Base-by-base conservation (phyloP, 306 rosid species). In the Lagenaria siceraria region DNA sequence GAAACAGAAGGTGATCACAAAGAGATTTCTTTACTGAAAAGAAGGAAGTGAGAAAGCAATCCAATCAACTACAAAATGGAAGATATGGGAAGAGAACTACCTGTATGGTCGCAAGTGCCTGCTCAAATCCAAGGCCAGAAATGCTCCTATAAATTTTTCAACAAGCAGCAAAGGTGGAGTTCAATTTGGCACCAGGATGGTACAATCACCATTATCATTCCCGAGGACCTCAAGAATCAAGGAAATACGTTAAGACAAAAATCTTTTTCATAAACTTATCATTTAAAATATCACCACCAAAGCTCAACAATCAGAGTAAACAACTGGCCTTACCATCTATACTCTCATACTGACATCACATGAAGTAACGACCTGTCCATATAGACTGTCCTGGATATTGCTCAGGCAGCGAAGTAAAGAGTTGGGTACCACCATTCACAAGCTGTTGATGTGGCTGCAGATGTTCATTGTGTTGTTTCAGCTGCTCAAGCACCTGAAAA, bases 351-450 rank as follows among this genome's bases (percentile, higher is more conserved):
- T 64, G 89, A 82, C 86, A 89, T 95, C 99, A 92, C 97, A 92
- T 90, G 74, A 87, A 84, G 83, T 87, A 83, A 80, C 86, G 97
- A 82, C 91, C 96, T 17, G 90, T 85, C 99, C 95, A 89, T 42
- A 83, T 81, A 36, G 96, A 86, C 86, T 90, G 97, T 85, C 97
- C 99, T 83, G 90, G 96, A 85, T 82, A 86, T 83, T 90, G 97
- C 83, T 92, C 97, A 78, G 97, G 91, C 79, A 80, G 83, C 36
- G 90, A 79, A 82, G 81, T 86, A 64, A 81, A 71, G 52, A 78
- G 89, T 83, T 87, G 97, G 87, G 83, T 88, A 75, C 91, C 97
- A 75, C 91, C 97, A 76, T 86, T 82, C 14, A 84, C 36, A 70
- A 82, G 81, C 69, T 83, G 91, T 72, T 85, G 91, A 80, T 87